phyloP scores from a whole-genome alignment of 805 yeast species.

The Ogataea methanolica region DNA sequence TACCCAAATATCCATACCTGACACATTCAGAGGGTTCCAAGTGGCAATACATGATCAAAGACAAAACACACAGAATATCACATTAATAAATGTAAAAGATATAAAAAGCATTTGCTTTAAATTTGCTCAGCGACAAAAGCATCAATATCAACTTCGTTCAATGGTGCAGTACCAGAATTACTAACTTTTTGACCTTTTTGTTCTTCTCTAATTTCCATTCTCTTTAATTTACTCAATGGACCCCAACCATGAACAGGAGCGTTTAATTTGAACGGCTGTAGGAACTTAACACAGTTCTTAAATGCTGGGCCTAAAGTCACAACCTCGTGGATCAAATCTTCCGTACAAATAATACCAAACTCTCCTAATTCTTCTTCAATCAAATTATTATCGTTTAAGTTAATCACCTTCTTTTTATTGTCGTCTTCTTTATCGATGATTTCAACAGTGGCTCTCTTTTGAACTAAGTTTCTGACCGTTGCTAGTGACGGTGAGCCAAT shows the following conservation, averaged over 20 bases:
- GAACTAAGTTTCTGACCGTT: conserved; percentile 67
- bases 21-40: too few species aligned
- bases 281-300: conserved; percentile 54
- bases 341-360: conserved; percentile 70
- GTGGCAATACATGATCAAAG: too few species aligned
- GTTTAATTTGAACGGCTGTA: conserved; percentile 65
- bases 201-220: conserved; percentile 52
- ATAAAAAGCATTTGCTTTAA: conserved; percentile 23
- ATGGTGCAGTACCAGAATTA: conserved; percentile 60
- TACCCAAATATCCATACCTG: neutral
- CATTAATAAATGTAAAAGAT: neutral
- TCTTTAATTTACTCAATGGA: conserved; percentile 64
- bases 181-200: conserved; percentile 43
- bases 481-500: conserved; percentile 71
- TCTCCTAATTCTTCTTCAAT: conserved; percentile 72
- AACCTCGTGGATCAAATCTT: conserved; percentile 74
- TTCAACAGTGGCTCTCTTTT: conserved; percentile 65
- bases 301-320: conserved; percentile 59
- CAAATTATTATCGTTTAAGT: conserved; percentile 67
- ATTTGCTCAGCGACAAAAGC: conserved; percentile 62
- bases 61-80: neutral
- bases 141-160: conserved; percentile 72
- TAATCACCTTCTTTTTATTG: conserved; percentile 32
- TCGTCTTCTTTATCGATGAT: conserved; percentile 25
- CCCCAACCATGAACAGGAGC: conserved; percentile 73